Evolutionary conservation across 2,329 filamentous ascomycete genomes (phyloP), one percentile per base, ranked within the genome.

Genomic region (Ilyonectria robusta): DNA sequence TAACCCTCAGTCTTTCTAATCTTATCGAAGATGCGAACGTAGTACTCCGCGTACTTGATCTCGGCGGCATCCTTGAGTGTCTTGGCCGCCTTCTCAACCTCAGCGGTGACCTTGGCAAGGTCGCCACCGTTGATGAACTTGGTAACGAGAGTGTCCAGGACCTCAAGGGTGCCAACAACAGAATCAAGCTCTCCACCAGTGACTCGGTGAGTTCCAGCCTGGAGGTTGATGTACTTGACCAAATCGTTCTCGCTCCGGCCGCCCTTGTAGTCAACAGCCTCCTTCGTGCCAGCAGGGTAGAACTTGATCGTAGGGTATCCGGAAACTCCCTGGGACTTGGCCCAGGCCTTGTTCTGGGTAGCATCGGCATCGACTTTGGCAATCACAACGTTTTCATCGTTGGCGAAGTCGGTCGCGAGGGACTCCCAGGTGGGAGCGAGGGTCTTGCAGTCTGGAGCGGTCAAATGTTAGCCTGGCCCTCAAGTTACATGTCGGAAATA

Each of bases 271-370:
- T 85, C 79, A 75, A 91, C 87, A 51, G 90, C 81, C 78, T 92
- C 90, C 70, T 88, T 93, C 78, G 91, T 93, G 75, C 94, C 95
- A 81, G 92, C 93, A 74, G 94, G 89, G 89, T 98, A 99, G 89
- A 92, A 99, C 86, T 97, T 97, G 86, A 99, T 97, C 70, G 96
- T 99, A 56, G 96, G 96, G 87, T 97, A 99, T 40, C 92, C 94
- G 62, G 88, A 88, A 73, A 99, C 89, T 68, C 91, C 94, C 79
- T 96, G 91, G 58, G 91, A 90, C 78, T 89, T 83, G 58, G 94
- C 92, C 56, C 91, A 90, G 50, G 88, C 88, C 84, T 97, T 98
- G 81, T 92, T 90, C 82, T 94, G 94, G 75, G 93, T 91, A 33
- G 92, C 90, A 84, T 99, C 95, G 78, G 94, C 95, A 79, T 99